Base-by-base conservation (phyloP, 179 eudicot species). In the Camellia oleifera region DNA sequence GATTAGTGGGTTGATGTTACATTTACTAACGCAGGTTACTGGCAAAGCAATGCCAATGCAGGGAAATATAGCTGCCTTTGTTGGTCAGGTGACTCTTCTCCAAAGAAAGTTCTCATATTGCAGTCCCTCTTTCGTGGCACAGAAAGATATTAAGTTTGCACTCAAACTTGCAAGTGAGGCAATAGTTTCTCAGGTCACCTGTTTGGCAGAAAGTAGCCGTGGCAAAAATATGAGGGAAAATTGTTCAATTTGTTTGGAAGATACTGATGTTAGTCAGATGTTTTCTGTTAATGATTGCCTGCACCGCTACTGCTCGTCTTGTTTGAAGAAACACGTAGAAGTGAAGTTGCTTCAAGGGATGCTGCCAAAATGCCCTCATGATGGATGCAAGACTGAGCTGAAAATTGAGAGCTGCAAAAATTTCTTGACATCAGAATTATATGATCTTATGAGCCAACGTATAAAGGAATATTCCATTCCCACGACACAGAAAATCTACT, bases 381-480 rank as follows among this genome's bases (percentile, higher is more conserved):
- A 78, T 68, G 85, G 85, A 42, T 89, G 90, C 73, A 78, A 77
- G 15, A 68, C 78, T n/a, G 83, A 71, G 17, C 78, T 89, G 23
- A 81, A 72, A 12, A 46, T 76, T 62, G 78, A 80, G 67, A 85
- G 75, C 54, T 89, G 90, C 81, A 66, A 72, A 69, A 78, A 70
- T 63, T 71, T 87, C 70, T 80, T 89, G 61, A 45, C 81, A 11
- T 78, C 85, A 0, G 74, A 87, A 77, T 62, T 84, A 56, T 70
- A 61, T 74, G 82, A 86, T n/a, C 76, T 78, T 60, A 57, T 89
- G 83, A 80, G 77, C 82, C 86, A 87, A 65, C 88, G 78, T 17
- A 58, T 86, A 26, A 89, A 86, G 73, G 90, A 89, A 80, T 83
- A 86, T 32, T 79, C 86, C 5, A 89, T 87, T 83, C 88, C 92